Percentiles rank a stretch among this genome's conserved stretches.
Evolutionary conservation across 78 protist species (phyloP).

Genomic region (Cavenderia fasciculata): DNA sequence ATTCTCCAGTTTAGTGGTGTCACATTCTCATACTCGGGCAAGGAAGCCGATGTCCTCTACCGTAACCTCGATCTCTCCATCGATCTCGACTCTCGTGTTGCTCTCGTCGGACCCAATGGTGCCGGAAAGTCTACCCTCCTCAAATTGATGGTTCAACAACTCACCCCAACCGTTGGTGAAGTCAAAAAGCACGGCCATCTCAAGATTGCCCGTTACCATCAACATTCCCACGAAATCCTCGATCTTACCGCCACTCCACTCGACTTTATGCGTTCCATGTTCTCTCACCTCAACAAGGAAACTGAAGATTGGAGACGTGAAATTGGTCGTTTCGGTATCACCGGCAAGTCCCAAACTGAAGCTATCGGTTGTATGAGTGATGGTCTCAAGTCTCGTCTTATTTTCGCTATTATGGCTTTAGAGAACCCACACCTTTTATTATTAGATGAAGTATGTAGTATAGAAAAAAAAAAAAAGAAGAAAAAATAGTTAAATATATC

Average conservation of each 20-base stretch:
- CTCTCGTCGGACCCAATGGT: constrained; percentile 98
- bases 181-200: constrained; percentile 85
- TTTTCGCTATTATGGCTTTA: constrained; percentile 78
- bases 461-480: too few species aligned
- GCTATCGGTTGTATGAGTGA: constrained; percentile 81
- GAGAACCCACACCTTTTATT: constrained; percentile 67
- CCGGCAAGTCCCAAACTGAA: constrained; percentile 85
- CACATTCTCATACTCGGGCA: constrained; percentile 92
- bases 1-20: constrained; percentile 87
- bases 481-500: too few species aligned
- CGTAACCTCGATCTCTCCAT: constrained; percentile 89
- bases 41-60: constrained; percentile 84
- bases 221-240: constrained; percentile 80
- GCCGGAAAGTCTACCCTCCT: constrained; percentile 94
- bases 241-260: constrained; percentile 76
- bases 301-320: constrained; percentile 81
- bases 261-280: constrained; percentile 73
- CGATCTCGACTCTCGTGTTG: constrained; percentile 90
- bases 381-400: constrained; percentile 82
- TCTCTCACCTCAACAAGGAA: constrained; percentile 70
- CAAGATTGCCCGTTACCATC: constrained; percentile 87
- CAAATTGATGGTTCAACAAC: constrained; percentile 92
- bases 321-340: constrained; percentile 88
- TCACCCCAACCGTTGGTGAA: constrained; percentile 88
- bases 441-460: too few species aligned